A percentile compares a stretch with the other conserved stretches of the same genome.
phyloP scores from a whole-genome alignment of 164 flowering plant species.

The Magnolia kwangsiensis region DNA sequence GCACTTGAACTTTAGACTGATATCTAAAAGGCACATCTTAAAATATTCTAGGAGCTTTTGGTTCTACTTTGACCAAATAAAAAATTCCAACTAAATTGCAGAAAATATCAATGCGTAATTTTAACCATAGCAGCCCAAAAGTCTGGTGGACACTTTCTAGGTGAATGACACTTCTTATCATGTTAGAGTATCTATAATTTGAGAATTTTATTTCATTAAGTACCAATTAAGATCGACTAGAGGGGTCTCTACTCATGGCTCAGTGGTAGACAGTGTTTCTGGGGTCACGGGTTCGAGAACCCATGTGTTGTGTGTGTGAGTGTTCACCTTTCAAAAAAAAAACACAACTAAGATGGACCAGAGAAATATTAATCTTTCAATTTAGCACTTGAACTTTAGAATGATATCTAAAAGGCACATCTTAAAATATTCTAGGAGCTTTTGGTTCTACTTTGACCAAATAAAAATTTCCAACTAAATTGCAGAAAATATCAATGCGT shows the following conservation, averaged over 20 bases:
- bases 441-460: not conserved
- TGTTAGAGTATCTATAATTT: no score
- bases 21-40: not conserved
- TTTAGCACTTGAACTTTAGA: not conserved
- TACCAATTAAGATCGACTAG: not conserved
- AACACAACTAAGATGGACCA: not conserved
- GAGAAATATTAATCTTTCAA: no score
- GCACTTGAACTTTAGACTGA: not conserved
- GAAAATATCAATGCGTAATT: not conserved
- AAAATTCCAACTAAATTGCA: not conserved
- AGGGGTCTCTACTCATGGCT: no score
- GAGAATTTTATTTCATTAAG: no score
- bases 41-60: not conserved
- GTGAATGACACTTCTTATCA: no score
- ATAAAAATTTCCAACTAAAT: not conserved
- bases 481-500: not conserved
- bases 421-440: not conserved
- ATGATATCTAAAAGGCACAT: not conserved
- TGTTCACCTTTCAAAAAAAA: no score
- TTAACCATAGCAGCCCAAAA: not conserved
- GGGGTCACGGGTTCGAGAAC: no score
- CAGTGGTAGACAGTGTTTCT: no score
- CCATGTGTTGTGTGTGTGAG: no score
- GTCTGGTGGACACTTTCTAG: not conserved
- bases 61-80: not conserved